These are phyloP conservation scores for Solanum chmielewskii DNA, from an alignment of 257 asterid species.

Conservation along the genomic window DNA sequence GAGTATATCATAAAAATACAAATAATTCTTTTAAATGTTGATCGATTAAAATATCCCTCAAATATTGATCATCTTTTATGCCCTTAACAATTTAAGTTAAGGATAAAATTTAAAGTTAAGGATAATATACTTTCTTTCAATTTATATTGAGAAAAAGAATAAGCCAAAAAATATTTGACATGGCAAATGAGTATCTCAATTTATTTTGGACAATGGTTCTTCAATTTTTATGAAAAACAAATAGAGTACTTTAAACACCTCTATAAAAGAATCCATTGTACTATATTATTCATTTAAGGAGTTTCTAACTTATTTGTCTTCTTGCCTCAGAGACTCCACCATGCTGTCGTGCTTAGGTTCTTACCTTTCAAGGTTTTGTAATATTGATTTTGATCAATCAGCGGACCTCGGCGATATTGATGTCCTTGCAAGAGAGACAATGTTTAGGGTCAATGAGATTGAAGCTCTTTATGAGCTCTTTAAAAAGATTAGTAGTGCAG, in stretches of 20 bases:
- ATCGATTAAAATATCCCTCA: background rate
- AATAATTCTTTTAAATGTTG: background rate
- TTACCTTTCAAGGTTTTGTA: slow-evolving; percentile 78
- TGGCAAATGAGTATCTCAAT: background rate
- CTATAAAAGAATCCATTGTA: background rate
- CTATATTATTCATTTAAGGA: background rate
- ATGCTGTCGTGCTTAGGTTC: slow-evolving; percentile 93
- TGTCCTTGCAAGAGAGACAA: slow-evolving; percentile 87
- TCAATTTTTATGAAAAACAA: too few species aligned
- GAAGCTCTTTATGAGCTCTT: slow-evolving; percentile 95
- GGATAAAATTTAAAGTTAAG: background rate
- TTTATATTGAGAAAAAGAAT: background rate
- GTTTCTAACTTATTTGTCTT: background rate
- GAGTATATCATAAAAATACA: background rate
- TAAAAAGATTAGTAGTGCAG: slow-evolving; percentile 97
- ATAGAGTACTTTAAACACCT: background rate
- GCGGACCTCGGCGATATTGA: slow-evolving; percentile 87
- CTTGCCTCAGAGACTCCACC: slow-evolving; percentile 36
- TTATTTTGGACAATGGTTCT: background rate
- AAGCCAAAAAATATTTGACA: background rate
- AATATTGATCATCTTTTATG: background rate
- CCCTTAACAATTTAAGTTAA: background rate
- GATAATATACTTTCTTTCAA: background rate
- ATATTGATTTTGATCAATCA: slow-evolving; percentile 62
- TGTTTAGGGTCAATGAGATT: slow-evolving; percentile 93